Evolutionary conservation across 169 alveolate species (phyloP).

Genomic region (Cyclospora cayetanensis): DNA sequence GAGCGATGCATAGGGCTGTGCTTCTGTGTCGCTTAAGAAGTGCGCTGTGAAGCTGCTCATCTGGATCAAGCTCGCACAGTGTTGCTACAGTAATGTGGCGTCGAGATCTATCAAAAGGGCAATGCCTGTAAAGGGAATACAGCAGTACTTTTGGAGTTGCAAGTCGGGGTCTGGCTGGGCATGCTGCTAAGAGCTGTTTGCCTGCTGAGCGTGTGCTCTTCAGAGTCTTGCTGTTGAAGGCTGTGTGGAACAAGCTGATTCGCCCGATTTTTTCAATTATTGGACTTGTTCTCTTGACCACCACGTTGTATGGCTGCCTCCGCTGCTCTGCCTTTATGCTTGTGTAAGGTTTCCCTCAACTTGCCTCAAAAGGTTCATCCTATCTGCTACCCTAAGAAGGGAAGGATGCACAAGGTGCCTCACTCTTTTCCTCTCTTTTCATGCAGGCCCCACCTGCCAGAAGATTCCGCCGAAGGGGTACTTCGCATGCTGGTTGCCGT

Average conservation of each 20-base stretch:
- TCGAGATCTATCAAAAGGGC: too few relatives aligned
- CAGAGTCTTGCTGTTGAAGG: neutral
- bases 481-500: constrained; percentile 8
- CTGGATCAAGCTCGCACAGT: too few relatives aligned
- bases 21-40: too few relatives aligned
- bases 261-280: neutral
- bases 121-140: too few relatives aligned
- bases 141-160: too few relatives aligned
- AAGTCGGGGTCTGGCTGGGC: too few relatives aligned
- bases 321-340: constrained; percentile 22
- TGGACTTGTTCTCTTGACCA: neutral
- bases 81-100: too few relatives aligned
- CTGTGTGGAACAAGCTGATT: neutral
- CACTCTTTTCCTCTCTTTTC: neutral
- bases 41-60: too few relatives aligned
- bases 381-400: neutral
- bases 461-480: neutral
- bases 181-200: too few relatives aligned
- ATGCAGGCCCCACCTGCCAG: constrained; percentile 46
- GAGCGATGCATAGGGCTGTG: too few relatives aligned
- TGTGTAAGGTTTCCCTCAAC: constrained; percentile 24
- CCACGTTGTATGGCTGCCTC: constrained; percentile 2
- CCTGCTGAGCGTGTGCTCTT: too few relatives aligned
- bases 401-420: neutral
- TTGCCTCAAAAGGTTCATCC: too few relatives aligned